Conservation (phyloP, 305 asterid genomes). For the Rubia tinctorum region DNA sequence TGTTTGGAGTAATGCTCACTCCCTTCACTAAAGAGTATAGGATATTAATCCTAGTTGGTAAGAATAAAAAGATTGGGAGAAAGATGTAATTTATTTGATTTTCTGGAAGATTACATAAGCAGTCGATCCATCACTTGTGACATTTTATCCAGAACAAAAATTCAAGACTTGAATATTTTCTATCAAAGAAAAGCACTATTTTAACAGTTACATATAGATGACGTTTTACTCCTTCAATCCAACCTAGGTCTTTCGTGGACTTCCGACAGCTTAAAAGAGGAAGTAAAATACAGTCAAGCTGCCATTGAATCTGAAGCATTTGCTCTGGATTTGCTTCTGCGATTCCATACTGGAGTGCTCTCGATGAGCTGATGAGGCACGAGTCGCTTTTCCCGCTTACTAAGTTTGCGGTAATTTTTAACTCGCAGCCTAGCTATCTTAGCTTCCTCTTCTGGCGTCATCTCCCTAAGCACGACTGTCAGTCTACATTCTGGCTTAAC, state of each 20-base stretch:
- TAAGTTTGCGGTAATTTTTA: constrained; percentile 58
- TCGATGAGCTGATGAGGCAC: constrained; percentile 90
- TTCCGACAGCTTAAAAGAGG: background rate
- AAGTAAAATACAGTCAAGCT: constrained; percentile 22
- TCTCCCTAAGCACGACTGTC: constrained; percentile 82
- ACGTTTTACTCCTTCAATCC: background rate
- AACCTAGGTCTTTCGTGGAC: background rate
- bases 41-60: background rate
- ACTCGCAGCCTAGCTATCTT: constrained; percentile 83
- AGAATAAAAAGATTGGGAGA: background rate
- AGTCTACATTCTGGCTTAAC: constrained; percentile 77
- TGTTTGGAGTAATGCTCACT: background rate
- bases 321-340: constrained; percentile 48
- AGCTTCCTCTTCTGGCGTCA: constrained; percentile 86
- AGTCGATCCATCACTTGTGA: background rate
- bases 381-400: constrained; percentile 62
- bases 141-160: background rate
- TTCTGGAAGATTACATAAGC: background rate
- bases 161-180: background rate
- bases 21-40: background rate
- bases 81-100: background rate
- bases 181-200: background rate
- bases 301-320: constrained; percentile 29
- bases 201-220: background rate
- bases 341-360: constrained; percentile 87